Conservation (phyloP, 148 eudicot species). For the Pharnaceum exiguum region DNA sequence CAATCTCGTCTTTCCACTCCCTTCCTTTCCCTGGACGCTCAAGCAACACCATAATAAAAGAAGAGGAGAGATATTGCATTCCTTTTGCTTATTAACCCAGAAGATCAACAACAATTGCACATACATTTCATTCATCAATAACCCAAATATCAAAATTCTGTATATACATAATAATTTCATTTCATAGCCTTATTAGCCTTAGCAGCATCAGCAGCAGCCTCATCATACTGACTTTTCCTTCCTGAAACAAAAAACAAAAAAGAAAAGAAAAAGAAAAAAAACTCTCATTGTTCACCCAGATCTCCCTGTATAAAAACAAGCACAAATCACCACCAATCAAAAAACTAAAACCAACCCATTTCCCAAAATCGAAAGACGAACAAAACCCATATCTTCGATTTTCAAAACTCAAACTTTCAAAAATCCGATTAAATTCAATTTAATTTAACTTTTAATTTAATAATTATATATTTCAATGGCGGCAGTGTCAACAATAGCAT, state of each 20-base stretch:
- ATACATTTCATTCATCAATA: too few relatives aligned
- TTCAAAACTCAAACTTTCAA: neutral
- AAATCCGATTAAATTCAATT: conserved; percentile 11
- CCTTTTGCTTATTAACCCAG: neutral
- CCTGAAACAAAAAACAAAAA: too few relatives aligned
- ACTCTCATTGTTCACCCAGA: too few relatives aligned
- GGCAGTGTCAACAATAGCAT: conserved; percentile 85
- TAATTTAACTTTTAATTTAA: neutral
- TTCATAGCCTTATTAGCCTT: too few relatives aligned
- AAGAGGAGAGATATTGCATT: conserved; percentile 3
- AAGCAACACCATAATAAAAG: neutral
- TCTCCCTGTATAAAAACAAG: too few relatives aligned
- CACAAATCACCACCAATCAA: too few relatives aligned
- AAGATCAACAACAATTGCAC: neutral
- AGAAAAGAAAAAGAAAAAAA: too few relatives aligned
- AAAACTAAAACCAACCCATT: neutral
- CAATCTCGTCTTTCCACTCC: conserved; percentile 15
- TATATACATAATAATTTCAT: too few relatives aligned
- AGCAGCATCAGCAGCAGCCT: too few relatives aligned
- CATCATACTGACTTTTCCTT: too few relatives aligned
- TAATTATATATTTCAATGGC: conserved; percentile 15
- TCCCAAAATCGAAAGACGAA: too few relatives aligned
- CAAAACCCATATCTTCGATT: conserved; percentile 2
- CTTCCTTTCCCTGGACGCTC: conserved; percentile 14
- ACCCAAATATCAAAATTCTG: too few relatives aligned